These are phyloP conservation scores for Mortierella claussenii DNA, from an alignment of 192 early-diverging fungal genomes.

Conservation along the genomic window DNA sequence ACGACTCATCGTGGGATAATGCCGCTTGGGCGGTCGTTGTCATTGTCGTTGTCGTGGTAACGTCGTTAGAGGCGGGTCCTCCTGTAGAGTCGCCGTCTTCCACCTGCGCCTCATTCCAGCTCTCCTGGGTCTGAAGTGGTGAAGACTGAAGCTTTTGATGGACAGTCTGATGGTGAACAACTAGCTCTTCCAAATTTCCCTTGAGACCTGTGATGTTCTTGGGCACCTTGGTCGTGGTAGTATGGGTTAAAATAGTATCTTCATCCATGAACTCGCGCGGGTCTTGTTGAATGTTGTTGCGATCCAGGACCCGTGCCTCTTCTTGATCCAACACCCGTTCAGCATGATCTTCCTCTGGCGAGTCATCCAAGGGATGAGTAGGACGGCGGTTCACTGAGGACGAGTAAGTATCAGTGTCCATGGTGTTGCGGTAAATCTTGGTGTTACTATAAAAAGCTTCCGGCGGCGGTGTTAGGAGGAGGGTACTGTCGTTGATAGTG, in stretches of 20 bases:
- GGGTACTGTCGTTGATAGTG: too few relatives aligned
- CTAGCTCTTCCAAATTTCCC: constrained; percentile 8
- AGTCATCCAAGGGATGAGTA: constrained; percentile 23
- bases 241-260: constrained; percentile 18
- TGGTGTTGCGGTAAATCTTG: constrained; percentile 5
- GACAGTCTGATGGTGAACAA: constrained; percentile 17
- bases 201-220: constrained; percentile 2
- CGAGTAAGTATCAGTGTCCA: constrained; percentile 10
- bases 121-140: neutral
- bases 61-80: too few relatives aligned
- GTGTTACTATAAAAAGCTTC: neutral
- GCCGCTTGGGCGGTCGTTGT: neutral
- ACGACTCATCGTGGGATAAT: neutral
- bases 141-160: constrained; percentile 14
- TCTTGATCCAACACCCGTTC: neutral
- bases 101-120: too few relatives aligned
- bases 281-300: too few relatives aligned
- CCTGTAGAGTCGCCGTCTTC: too few relatives aligned
- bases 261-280: constrained; percentile 3
- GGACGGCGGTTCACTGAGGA: neutral
- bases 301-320: neutral
- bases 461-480: constrained; percentile 28
- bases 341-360: constrained; percentile 7
- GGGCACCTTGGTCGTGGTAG: constrained; percentile 8
- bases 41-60: too few relatives aligned